phyloP scores from a whole-genome alignment of 805 yeast genomes.

The Candida methanosorbosa region DNA sequence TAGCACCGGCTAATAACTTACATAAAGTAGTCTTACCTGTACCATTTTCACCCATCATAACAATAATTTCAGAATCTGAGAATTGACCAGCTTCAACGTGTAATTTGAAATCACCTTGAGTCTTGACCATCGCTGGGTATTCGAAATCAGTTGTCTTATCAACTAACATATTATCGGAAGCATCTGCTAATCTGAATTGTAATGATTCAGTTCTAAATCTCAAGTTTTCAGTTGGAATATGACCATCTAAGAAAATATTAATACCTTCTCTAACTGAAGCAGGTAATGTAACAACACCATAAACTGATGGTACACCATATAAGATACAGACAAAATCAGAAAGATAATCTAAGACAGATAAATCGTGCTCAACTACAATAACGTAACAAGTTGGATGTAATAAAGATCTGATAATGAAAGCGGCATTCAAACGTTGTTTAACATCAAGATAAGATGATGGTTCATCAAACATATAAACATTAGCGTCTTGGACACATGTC shows the following conservation, averaged over 20 bases:
- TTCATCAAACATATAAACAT: slow-evolving; percentile 98
- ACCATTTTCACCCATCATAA: slow-evolving; percentile 99
- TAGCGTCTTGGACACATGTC: slow-evolving; percentile 92
- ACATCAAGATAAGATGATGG: slow-evolving; percentile 98
- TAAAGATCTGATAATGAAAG: slow-evolving; percentile 83
- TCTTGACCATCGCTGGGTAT: slow-evolving; percentile 78
- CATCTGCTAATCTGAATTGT: slow-evolving; percentile 88
- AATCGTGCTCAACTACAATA: slow-evolving; percentile 97
- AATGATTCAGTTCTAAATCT: slow-evolving; percentile 94
- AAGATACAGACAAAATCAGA: slow-evolving; percentile 95
- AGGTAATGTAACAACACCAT: slow-evolving; percentile 97
- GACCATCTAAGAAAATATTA: slow-evolving; percentile 96
- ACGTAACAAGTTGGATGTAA: slow-evolving; percentile 72
- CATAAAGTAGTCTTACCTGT: slow-evolving; percentile 99
- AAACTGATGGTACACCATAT: slow-evolving; percentile 97
- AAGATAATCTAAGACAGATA: slow-evolving; percentile 92
- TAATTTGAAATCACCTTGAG: slow-evolving; percentile 93
- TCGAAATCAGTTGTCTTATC: slow-evolving; percentile 73
- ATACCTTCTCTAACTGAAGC: slow-evolving; percentile 98
- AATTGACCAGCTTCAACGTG: slow-evolving; percentile 80
- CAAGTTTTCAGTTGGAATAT: slow-evolving; percentile 92
- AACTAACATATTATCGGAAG: slow-evolving; percentile 63
- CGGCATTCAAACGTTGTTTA: slow-evolving; percentile 97
- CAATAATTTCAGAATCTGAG: slow-evolving; percentile 93
- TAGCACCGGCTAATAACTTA: slow-evolving; percentile 88